A percentile compares a stretch with the other conserved stretches of the same genome.
Evolutionary conservation across 306 rosid species (phyloP).

Genomic region (Cercis canadensis): DNA sequence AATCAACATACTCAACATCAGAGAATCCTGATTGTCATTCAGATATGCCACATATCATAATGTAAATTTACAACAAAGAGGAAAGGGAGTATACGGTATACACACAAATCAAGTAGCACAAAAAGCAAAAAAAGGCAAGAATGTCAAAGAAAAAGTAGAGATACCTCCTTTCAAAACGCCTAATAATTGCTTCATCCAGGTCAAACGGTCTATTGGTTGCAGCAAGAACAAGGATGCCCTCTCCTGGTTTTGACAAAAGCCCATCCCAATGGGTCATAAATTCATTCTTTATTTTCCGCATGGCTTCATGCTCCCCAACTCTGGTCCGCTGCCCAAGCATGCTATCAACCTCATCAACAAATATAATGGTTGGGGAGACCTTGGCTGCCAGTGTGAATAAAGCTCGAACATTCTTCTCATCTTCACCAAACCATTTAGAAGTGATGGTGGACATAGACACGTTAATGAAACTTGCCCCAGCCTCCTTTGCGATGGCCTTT

Average conservation of each 20-base stretch:
- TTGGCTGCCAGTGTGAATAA: constrained; percentile 89
- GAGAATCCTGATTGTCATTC: constrained; percentile 10
- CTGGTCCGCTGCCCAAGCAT: constrained; percentile 97
- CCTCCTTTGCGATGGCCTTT: constrained; percentile 95
- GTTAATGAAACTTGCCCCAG: constrained; percentile 97
- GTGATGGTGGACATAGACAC: constrained; percentile 99
- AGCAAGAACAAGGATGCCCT: constrained; percentile 93
- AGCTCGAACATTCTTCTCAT: constrained; percentile 95
- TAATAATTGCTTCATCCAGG: constrained; percentile 94
- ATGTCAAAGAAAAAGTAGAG: constrained; percentile 6
- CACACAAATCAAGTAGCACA: neutral
- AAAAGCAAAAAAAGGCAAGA: constrained; percentile 18
- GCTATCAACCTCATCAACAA: constrained; percentile 98
- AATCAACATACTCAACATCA: neutral
- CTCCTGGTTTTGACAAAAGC: constrained; percentile 75
- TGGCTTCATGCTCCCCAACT: constrained; percentile 98
- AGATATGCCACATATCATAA: neutral
- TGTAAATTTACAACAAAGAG: neutral
- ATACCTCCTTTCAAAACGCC: constrained; percentile 95
- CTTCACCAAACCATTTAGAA: constrained; percentile 99
- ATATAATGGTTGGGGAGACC: constrained; percentile 94
- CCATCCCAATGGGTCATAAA: constrained; percentile 98
- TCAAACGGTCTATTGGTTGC: constrained; percentile 98
- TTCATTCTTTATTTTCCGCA: constrained; percentile 97
- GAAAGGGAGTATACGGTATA: constrained; percentile 1